These are phyloP conservation scores for Exophiala viscosa DNA, from an alignment of 2,329 filamentous ascomycete species.

Conservation along the genomic window DNA sequence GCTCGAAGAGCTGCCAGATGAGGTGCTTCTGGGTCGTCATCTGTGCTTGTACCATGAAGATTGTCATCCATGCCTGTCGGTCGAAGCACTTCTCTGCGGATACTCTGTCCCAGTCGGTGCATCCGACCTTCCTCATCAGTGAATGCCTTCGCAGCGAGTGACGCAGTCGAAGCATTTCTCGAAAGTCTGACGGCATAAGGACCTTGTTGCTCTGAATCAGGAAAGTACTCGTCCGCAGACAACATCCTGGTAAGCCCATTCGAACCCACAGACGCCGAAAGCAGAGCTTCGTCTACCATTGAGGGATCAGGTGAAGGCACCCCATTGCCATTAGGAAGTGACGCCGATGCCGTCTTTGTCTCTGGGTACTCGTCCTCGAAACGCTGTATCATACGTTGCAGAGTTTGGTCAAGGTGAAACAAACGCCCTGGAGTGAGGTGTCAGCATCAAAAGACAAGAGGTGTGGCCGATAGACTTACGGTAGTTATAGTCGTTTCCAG, in stretches of 20 bases:
- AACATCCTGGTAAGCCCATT: slow-evolving; percentile 10
- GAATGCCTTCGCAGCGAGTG: slow-evolving; percentile 61
- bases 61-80: slow-evolving; percentile 41
- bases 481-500: slow-evolving; percentile 71
- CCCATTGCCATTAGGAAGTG: slow-evolving; percentile 12
- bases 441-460: slow-evolving; percentile 29
- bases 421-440: slow-evolving; percentile 58
- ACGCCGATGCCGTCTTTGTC: slow-evolving; percentile 35
- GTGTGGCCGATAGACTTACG: slow-evolving; percentile 54
- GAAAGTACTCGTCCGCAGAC: slow-evolving; percentile 25
- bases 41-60: slow-evolving; percentile 34
- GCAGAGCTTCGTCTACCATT: slow-evolving; percentile 11
- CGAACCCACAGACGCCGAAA: slow-evolving; percentile 18
- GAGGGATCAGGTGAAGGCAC: slow-evolving; percentile 22
- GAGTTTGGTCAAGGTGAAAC: slow-evolving; percentile 80
- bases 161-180: slow-evolving; percentile 64
- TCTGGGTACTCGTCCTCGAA: slow-evolving; percentile 97
- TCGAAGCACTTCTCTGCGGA: slow-evolving; percentile 61
- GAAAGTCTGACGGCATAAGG: slow-evolving; percentile 49
- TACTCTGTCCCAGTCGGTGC: slow-evolving; percentile 64
- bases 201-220: slow-evolving; percentile 38
- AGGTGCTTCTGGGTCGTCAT: slow-evolving; percentile 39
- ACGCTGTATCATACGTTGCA: slow-evolving; percentile 86
- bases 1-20: slow-evolving; percentile 46
- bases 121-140: slow-evolving; percentile 67